These are phyloP conservation scores for Botrytis hyacinthi DNA, from an alignment of 2,329 filamentous ascomycete genomes.

Conservation along the genomic window DNA sequence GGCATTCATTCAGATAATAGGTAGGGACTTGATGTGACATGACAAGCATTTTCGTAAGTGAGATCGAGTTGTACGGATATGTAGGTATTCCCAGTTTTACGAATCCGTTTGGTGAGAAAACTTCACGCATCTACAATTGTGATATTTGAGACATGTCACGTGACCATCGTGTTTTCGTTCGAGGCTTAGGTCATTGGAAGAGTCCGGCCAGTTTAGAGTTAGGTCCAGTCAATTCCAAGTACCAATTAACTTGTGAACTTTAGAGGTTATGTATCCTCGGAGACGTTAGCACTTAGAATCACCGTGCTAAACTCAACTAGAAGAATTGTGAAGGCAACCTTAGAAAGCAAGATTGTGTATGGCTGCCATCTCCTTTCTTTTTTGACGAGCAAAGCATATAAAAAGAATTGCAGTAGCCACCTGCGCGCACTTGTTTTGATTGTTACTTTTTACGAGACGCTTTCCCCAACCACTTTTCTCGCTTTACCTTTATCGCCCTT, in stretches of 20 bases:
- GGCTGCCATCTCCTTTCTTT: neutral
- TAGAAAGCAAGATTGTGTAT: neutral
- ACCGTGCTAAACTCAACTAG: neutral
- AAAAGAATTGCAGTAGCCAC: neutral
- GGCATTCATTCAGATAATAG: neutral
- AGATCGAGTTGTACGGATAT: conserved; percentile 10
- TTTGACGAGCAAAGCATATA: neutral
- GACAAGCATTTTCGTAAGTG: neutral
- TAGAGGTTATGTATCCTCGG: neutral
- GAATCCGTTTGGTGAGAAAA: neutral
- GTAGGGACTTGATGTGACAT: neutral
- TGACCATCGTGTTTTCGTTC: neutral
- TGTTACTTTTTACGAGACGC: neutral
- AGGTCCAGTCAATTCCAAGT: neutral
- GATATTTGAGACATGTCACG: neutral
- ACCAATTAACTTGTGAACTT: neutral
- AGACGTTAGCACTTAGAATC: neutral
- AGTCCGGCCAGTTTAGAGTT: neutral
- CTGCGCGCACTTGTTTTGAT: neutral
- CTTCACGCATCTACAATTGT: neutral
- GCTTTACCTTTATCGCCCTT: conserved; percentile 3
- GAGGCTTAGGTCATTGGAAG: neutral
- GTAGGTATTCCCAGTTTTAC: neutral
- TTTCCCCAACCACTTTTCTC: neutral
- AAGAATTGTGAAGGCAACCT: neutral